Base-by-base conservation (phyloP, 352 stramenopile genomes). In the Pythium dissimile region DNA sequence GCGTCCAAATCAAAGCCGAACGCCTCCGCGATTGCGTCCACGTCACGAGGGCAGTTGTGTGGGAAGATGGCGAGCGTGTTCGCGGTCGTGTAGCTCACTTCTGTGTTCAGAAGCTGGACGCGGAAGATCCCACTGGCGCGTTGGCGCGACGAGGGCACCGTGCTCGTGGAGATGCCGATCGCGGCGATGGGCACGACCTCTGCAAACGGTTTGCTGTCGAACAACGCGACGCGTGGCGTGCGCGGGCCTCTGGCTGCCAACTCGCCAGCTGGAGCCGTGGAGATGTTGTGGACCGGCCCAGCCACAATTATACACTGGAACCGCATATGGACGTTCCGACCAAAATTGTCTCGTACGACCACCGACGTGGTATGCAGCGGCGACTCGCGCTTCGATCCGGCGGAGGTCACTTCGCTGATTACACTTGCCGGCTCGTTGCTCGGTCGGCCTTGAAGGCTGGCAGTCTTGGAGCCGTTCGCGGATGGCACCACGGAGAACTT, bases 41-140 rank as follows among this genome's bases (percentile, higher is more conserved):
- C 94, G 6, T 79, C 54, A 1, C 65, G 58, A 0, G 47, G 15
- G 20, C 66, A 34, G 66, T 97, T 97, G 9, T 77, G 75, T 2
- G 88, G 86, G 21, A 94, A 71, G 18, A 97, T 76, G 5, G 79
- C 87, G 27, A 97, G 67, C 16, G 92, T 95, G 51, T 97, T 92
- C 3, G 84, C 90, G n/a, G 81, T 92, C 16, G 78, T 60, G 57
- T 91, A 98, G 6, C 59, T 75, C 20, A 87, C 44, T 2, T 77
- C 70, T 3, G 76, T 66, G 10, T 78, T 62, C 20, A 75, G 35
- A 1, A 95, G 61, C 11, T 66, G 63, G 21, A 96, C 56, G 35
- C 86, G 73, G 5, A 89, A 61, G 2, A 70, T 43, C 8, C 54
- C 68, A n/a, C 56, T 56, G n/a, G 67, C 57, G 47, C 83, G 71